Conservation (phyloP, 2,329 filamentous ascomycete genomes). For the Hymenoscyphus scutula region DNA sequence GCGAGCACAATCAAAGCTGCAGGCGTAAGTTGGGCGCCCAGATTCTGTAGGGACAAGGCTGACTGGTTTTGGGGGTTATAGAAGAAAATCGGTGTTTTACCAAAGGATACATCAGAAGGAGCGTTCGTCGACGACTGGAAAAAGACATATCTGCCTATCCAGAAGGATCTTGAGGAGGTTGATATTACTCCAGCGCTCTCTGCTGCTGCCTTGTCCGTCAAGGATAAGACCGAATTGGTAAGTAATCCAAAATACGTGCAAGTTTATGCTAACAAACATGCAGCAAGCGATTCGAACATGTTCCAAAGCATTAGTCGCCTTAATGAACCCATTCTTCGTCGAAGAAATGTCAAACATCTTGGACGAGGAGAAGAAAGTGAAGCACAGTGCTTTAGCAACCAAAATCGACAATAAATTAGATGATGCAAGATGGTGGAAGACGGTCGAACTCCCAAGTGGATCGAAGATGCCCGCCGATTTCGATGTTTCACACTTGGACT, state of each 20-base stretch:
- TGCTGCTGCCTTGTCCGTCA: conserved; percentile 79
- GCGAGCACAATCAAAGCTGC: conserved; percentile 82
- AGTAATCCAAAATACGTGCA: conserved; percentile 5
- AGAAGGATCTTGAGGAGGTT: conserved; percentile 83
- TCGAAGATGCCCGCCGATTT: conserved; percentile 83
- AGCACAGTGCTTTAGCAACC: conserved; percentile 79
- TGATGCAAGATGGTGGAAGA: conserved; percentile 90
- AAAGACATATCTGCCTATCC: conserved; percentile 71
- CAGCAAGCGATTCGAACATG: conserved; percentile 88
- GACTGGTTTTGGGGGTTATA: conserved; percentile 37
- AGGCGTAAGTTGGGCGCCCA: conserved; percentile 60
- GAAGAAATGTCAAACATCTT: conserved; percentile 97
- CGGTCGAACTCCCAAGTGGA: conserved; percentile 64
- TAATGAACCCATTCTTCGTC: conserved; percentile 95
- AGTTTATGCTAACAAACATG: conserved; percentile 10
- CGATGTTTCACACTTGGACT: conserved; percentile 85
- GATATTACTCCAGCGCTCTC: conserved; percentile 84
- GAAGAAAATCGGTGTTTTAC: conserved; percentile 86
- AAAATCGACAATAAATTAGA: conserved; percentile 91
- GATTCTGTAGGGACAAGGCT: conserved; percentile 7
- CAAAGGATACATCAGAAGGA: conserved; percentile 80
- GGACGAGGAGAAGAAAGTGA: conserved; percentile 95
- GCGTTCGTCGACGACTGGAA: conserved; percentile 98
- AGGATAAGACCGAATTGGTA: conserved; percentile 88
- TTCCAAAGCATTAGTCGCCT: conserved; percentile 86